phyloP scores from a whole-genome alignment of 257 asterid genomes.

The Solanum paucissectum region DNA sequence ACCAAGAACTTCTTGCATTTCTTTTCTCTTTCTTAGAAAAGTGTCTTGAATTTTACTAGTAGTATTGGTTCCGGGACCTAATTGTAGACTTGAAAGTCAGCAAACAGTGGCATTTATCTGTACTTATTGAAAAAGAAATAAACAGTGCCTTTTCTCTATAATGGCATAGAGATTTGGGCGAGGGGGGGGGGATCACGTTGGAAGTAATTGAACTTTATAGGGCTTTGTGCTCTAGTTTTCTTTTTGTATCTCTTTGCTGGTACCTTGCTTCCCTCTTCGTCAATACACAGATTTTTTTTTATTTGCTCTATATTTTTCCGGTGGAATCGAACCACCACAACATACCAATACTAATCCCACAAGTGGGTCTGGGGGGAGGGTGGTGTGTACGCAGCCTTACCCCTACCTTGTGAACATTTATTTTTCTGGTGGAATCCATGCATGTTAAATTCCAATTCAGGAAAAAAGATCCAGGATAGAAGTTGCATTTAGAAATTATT shows the following conservation, averaged over 20 bases:
- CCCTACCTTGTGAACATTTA: background rate
- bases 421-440: background rate
- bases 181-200: background rate
- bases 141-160: background rate
- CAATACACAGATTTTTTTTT: background rate
- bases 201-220: background rate
- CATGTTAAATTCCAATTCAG: background rate
- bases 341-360: background rate
- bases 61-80: background rate
- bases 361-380: background rate
- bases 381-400: background rate
- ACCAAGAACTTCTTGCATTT: background rate
- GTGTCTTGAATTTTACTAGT: background rate
- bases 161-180: background rate
- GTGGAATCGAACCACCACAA: background rate
- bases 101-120: background rate
- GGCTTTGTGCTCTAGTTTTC: background rate
- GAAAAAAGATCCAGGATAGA: background rate
- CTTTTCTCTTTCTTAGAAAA: background rate
- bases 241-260: background rate
- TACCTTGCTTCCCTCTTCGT: background rate
- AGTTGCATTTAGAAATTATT: background rate
- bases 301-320: background rate
- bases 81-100: background rate
- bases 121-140: background rate